Conservation (phyloP, 176 grass and related monocot species). For the Echinochloa phyllopogon region DNA sequence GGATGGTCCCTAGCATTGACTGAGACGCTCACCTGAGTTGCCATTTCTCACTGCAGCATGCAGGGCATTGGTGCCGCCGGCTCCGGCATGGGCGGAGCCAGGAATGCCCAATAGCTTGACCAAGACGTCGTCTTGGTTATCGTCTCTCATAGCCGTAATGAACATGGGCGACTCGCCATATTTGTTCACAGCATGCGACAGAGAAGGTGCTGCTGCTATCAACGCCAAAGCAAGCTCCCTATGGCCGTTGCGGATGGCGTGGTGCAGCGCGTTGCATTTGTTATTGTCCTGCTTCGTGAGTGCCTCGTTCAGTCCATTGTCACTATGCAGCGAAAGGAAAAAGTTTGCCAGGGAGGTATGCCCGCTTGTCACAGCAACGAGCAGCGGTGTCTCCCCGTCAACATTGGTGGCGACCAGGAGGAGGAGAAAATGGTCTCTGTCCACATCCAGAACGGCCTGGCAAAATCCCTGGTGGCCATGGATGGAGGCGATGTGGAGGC, state of each 20-base stretch:
- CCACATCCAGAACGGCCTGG: background rate
- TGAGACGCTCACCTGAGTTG: background rate
- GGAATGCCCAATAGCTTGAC: background rate
- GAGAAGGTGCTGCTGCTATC: background rate
- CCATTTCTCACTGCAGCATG: too few species aligned
- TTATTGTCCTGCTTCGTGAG: background rate
- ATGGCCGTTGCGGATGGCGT: background rate
- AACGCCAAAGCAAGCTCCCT: background rate
- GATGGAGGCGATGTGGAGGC: slow-evolving; percentile 38
- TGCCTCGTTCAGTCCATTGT: too few species aligned
- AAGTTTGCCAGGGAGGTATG: too few species aligned
- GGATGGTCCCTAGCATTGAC: too few species aligned
- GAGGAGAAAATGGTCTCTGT: too few species aligned
- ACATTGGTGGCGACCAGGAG: too few species aligned
- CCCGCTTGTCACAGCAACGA: too few species aligned
- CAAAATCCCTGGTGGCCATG: too few species aligned
- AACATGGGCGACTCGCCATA: slow-evolving; percentile 33
- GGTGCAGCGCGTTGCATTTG: slow-evolving; percentile 29
- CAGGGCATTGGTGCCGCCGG: background rate
- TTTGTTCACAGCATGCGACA: background rate
- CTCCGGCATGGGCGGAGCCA: background rate
- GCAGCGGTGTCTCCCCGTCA: too few species aligned
- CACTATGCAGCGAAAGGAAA: too few species aligned
- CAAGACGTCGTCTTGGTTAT: background rate
- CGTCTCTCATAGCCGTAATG: background rate